Conservation (phyloP, 495 filamentous ascomycete species). For the Penicillium daleae region DNA sequence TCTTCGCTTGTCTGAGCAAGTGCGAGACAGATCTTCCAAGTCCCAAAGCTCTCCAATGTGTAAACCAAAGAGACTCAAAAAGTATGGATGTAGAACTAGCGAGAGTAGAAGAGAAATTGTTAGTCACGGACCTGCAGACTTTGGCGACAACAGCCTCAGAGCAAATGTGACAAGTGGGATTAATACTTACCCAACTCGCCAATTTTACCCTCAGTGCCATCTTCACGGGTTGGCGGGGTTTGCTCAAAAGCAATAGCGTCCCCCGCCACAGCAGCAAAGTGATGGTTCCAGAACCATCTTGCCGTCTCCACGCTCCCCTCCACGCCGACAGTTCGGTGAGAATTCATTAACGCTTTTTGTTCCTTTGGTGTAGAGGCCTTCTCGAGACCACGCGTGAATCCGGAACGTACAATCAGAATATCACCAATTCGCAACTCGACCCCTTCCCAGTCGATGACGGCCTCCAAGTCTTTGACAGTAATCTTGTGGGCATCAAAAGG, state of each 20-base stretch:
- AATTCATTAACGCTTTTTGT: not conserved
- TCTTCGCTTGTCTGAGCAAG: conserved; percentile 24
- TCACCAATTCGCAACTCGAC: conserved; percentile 11
- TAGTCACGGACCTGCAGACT: too few species aligned
- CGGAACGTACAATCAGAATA: conserved; percentile 14
- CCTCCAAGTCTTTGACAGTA: conserved; percentile 10
- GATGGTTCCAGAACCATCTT: conserved; percentile 12
- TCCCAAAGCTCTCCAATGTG: conserved; percentile 11
- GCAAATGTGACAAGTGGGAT: not conserved
- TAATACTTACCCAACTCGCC: not conserved
- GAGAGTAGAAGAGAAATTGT: not conserved
- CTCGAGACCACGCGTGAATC: conserved; percentile 5
- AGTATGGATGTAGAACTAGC: conserved; percentile 3
- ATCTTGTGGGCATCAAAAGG: conserved; percentile 10
- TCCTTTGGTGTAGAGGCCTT: conserved; percentile 2
- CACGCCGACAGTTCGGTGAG: conserved; percentile 2
- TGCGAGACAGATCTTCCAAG: conserved; percentile 13
- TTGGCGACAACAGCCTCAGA: too few species aligned
- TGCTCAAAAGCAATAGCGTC: conserved; percentile 26
- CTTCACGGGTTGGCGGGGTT: not conserved
- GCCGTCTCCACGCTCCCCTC: conserved; percentile 10
- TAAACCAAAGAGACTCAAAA: not conserved
- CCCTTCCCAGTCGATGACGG: conserved; percentile 5
- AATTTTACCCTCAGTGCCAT: not conserved
- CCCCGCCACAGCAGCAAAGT: conserved; percentile 18